Conservation (phyloP, 1,139 yeast genomes). For the Suhomyces terraborum region DNA sequence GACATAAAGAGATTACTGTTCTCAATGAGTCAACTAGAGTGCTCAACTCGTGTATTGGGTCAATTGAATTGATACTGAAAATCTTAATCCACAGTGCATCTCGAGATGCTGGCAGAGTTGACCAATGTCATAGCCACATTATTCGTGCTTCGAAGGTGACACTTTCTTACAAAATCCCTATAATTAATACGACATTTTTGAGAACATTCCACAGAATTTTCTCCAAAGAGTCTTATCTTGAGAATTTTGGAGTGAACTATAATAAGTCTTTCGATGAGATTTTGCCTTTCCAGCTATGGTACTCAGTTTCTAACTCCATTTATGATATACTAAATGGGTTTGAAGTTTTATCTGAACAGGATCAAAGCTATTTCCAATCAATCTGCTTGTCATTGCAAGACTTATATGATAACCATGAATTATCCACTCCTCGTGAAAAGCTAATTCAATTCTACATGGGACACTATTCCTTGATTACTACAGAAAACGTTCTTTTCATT, state of each 20-base stretch:
- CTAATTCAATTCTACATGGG: constrained; percentile 47
- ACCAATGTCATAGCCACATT: constrained; percentile 26
- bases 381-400: constrained; percentile 40
- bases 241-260: constrained; percentile 19
- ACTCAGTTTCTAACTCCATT: constrained; percentile 45
- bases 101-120: constrained; percentile 20
- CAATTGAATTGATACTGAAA: constrained; percentile 36
- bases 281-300: constrained; percentile 54
- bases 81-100: constrained; percentile 23
- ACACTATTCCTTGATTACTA: constrained; percentile 39
- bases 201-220: constrained; percentile 38
- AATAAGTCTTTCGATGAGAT: constrained; percentile 23
- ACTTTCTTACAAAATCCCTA: constrained; percentile 31
- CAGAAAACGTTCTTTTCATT: constrained; percentile 41
- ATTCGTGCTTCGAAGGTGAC: constrained; percentile 28
- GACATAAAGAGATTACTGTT: constrained; percentile 7
- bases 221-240: constrained; percentile 26
- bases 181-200: constrained; percentile 35
- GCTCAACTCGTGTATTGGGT: constrained; percentile 51
- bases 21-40: constrained; percentile 10
- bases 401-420: constrained; percentile 38
- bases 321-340: constrained; percentile 32
- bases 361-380: constrained; percentile 35
- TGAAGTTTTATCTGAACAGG: constrained; percentile 33
- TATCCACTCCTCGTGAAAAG: constrained; percentile 48